A percentile compares a stretch with the other conserved stretches of the same genome.
Conservation (phyloP, 345 rosid genomes). For the Cardamine chenopodiifolia region DNA sequence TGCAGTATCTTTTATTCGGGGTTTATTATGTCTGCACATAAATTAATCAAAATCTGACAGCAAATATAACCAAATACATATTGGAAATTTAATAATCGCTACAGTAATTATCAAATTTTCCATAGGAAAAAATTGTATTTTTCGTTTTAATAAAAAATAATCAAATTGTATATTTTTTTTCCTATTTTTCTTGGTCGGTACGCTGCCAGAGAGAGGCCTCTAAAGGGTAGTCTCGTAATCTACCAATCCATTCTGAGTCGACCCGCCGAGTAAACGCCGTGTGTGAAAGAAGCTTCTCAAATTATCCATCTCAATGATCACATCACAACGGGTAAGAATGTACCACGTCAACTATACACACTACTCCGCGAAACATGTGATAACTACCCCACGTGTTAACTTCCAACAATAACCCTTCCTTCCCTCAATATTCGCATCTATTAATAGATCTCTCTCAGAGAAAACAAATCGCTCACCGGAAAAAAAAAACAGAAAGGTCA, state of each 20-base stretch:
- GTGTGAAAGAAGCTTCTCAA: slow-evolving; percentile 8
- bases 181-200: slow-evolving; percentile 8
- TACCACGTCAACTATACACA: slow-evolving; percentile 19
- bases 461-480: neutral
- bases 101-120: neutral
- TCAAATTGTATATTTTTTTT: too few species aligned
- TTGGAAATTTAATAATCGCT: neutral
- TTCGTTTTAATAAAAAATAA: too few species aligned
- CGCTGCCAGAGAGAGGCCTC: neutral
- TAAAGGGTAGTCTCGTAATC: slow-evolving; percentile 20
- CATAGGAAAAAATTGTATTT: too few species aligned
- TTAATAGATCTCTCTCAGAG: slow-evolving; percentile 1
- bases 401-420: slow-evolving; percentile 23
- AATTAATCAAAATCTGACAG: slow-evolving; percentile 2
- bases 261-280: slow-evolving; percentile 32
- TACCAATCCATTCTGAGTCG: neutral
- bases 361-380: slow-evolving; percentile 22
- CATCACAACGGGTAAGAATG: neutral
- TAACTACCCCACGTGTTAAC: neutral
- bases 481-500: neutral
- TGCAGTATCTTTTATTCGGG: too few species aligned
- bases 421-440: slow-evolving; percentile 30
- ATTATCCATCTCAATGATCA: neutral
- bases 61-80: neutral
- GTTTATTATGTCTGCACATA: neutral